Evolutionary conservation across 805 yeast species (phyloP).

Genomic region (Metschnikowia continentalis): DNA sequence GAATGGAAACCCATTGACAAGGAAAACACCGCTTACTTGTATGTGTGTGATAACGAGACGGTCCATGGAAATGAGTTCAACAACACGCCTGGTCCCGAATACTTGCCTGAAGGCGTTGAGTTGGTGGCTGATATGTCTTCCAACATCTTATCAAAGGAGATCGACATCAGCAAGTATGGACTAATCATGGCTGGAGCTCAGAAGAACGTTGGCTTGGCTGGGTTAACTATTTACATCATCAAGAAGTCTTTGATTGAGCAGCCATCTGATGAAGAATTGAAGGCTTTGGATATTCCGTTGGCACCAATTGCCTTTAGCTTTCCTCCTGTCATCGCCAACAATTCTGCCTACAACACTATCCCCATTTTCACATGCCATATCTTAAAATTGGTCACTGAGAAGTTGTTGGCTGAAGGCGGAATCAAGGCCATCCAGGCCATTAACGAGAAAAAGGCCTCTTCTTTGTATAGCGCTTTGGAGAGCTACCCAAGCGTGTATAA

Average conservation of each 20-base stretch:
- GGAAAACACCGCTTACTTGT: constrained; percentile 75
- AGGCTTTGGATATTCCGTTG: constrained; percentile 61
- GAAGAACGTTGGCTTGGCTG: constrained; percentile 96
- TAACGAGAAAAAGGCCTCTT: constrained; percentile 58
- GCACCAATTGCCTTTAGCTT: constrained; percentile 87
- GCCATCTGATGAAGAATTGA: constrained; percentile 59
- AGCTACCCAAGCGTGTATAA: constrained; percentile 59
- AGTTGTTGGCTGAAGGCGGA: constrained; percentile 69
- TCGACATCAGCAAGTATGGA: constrained; percentile 84
- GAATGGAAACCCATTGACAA: constrained; percentile 59
- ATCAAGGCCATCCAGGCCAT: constrained; percentile 52
- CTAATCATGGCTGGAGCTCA: constrained; percentile 97
- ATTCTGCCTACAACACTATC: constrained; percentile 92
- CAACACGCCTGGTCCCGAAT: constrained; percentile 46
- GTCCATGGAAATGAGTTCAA: constrained; percentile 89
- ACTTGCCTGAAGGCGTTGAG: constrained; percentile 65
- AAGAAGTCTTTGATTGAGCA: constrained; percentile 73
- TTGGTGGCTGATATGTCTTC: constrained; percentile 95
- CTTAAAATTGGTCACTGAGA: constrained; percentile 69
- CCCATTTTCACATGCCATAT: constrained; percentile 91
- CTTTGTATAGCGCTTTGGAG: constrained; percentile 64
- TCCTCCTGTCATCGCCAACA: constrained; percentile 80
- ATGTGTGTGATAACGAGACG: constrained; percentile 95
- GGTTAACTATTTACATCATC: constrained; percentile 86
- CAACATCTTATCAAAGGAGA: constrained; percentile 73